Conservation (phyloP, 1,284 basidiomycete genomes). For the Sanghuangporus baumii region DNA sequence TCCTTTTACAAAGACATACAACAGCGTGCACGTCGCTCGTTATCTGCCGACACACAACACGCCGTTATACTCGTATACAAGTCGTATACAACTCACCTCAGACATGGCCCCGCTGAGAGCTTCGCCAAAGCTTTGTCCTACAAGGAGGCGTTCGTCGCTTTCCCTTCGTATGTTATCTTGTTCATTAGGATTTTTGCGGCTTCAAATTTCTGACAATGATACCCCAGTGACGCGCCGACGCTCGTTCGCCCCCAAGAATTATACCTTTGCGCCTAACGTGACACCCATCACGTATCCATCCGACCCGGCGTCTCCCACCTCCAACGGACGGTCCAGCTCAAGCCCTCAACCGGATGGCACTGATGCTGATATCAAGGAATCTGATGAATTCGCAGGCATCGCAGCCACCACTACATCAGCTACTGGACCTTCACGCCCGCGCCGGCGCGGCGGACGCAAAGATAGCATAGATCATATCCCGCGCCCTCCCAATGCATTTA, state of each 20-base stretch:
- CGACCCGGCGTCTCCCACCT: conserved; percentile 11
- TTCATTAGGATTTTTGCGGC: background rate
- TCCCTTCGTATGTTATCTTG: conserved; percentile 32
- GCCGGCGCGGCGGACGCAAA: conserved; percentile 12
- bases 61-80: background rate
- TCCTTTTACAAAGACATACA: background rate
- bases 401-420: background rate
- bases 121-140: background rate
- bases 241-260: conserved; percentile 35
- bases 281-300: conserved; percentile 53
- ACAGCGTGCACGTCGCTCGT: background rate
- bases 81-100: background rate
- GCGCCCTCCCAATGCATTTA: conserved; percentile 89
- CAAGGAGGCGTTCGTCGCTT: conserved; percentile 38
- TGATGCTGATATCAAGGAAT: background rate
- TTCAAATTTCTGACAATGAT: background rate
- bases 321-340: conserved; percentile 3
- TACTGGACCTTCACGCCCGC: conserved; percentile 1
- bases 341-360: background rate
- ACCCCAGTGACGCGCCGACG: conserved; percentile 10
- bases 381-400: background rate
- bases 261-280: conserved; percentile 67
- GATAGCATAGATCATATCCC: conserved; percentile 67
- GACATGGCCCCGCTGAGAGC: conserved; percentile 10
- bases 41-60: background rate